Evolutionary conservation across 148 eudicot species (phyloP).

Genomic region (Rhododendron ovatum): DNA sequence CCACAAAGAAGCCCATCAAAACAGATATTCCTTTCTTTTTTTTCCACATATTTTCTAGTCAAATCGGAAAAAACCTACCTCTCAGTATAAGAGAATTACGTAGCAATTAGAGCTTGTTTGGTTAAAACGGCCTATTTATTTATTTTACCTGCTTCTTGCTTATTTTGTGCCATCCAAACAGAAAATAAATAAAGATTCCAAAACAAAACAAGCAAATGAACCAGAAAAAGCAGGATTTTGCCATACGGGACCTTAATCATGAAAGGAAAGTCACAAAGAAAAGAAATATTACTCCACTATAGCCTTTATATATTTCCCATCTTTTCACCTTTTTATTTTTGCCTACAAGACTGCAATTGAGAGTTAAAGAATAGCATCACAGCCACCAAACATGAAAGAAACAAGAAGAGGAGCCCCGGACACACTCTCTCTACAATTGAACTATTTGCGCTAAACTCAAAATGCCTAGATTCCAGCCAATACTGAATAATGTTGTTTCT

Average conservation of each 20-base stretch:
- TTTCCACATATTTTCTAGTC: no score
- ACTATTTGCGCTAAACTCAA: background rate
- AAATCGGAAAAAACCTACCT: no score
- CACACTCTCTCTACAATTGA: background rate
- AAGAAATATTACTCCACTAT: background rate
- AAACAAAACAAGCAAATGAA: background rate
- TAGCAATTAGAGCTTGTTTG: background rate
- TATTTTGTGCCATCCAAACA: background rate
- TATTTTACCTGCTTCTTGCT: background rate
- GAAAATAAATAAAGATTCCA: background rate
- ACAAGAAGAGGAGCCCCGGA: background rate
- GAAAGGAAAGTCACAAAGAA: background rate
- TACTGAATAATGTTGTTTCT: background rate
- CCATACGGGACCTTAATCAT: background rate
- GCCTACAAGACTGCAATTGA: background rate
- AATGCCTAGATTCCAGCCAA: slow-evolving; percentile 1
- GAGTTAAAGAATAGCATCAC: background rate
- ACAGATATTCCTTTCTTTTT: background rate
- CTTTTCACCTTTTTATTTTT: background rate
- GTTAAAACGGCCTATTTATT: background rate
- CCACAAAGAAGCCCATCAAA: background rate
- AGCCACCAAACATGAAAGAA: background rate
- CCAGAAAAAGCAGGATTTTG: background rate
- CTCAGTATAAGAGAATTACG: background rate
- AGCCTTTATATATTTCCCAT: background rate